phyloP scores from a whole-genome alignment of 2,329 filamentous ascomycete genomes.

The Neurospora crassa region DNA sequence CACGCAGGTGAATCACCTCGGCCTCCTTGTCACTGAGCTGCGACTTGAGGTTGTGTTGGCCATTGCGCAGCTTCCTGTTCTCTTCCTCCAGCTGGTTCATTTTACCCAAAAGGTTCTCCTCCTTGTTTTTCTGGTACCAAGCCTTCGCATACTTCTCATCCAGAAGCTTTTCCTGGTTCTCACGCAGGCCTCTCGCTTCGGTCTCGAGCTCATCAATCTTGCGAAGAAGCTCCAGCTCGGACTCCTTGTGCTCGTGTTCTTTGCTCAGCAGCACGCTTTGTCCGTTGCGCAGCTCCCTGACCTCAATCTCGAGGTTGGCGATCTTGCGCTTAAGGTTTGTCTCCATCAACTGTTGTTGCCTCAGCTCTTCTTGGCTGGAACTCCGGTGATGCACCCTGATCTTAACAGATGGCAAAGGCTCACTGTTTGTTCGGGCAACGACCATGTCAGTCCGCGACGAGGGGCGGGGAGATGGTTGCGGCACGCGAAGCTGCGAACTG shows the following conservation, averaged over 20 bases:
- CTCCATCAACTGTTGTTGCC: slow-evolving; percentile 4
- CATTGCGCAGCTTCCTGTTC: slow-evolving; percentile 21
- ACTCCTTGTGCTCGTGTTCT: slow-evolving; percentile 6
- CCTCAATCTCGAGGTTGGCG: background rate
- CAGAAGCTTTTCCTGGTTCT: background rate
- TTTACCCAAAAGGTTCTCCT: slow-evolving; percentile 24
- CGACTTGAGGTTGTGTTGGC: slow-evolving; percentile 20
- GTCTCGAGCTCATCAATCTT: background rate
- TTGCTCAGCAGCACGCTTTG: slow-evolving; percentile 7
- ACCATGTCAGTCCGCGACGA: background rate
- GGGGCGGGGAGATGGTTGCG: background rate
- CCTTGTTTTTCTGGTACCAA: slow-evolving; percentile 11
- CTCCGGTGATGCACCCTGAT: slow-evolving; percentile 15
- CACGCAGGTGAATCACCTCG: background rate
- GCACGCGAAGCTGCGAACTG: slow-evolving; percentile 1
- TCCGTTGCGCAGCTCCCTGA: slow-evolving; percentile 7
- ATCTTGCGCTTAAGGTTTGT: background rate
- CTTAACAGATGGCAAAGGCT: slow-evolving; percentile 3
- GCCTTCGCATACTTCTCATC: background rate
- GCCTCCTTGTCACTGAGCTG: slow-evolving; percentile 1
- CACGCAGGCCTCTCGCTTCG: background rate
- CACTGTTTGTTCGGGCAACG: background rate
- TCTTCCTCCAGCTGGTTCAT: slow-evolving; percentile 28
- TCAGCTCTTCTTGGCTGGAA: slow-evolving; percentile 8
- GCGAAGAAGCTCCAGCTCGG: background rate